Evolutionary conservation across 2,329 filamentous ascomycete genomes (phyloP), one percentile per base, ranked within the genome.

Genomic region (Xenoacremonium recifei): DNA sequence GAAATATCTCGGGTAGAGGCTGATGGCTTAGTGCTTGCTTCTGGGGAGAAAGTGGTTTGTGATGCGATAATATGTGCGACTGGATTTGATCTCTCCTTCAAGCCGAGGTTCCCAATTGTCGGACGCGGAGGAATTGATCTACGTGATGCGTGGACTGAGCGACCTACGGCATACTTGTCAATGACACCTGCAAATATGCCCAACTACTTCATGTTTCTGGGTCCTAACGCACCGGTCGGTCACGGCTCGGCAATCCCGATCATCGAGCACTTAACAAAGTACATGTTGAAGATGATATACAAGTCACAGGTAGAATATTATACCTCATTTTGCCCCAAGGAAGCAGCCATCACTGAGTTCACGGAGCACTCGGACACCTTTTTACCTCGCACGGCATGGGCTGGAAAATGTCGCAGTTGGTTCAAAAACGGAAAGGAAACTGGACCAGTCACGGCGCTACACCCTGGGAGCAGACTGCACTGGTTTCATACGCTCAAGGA

Each of bases 61-160:
- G 42, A 44, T 21, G 21, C 21, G 3, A 31, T 44, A 11, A 40
- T 44, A 10, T 44, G 41, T 25, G 41, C 41, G 4, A 44, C 41
- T 3, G 41, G 37, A 2, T 44, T 44, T 16, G 32, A 44, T 18
- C 16, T 17, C 6, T 21, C 25, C 5, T 44, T 36, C 16, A 15
- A n/a, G 13, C 32, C 37, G 4, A 21, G 25, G 5, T 44, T 40
- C 17, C 42, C 37, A 4, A 17, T 44, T 10, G 17, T 40, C 9
- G 42, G 32, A 2, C 33, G 27, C 11, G 11, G 11, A 7, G 19
- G 35, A 4, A 38, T 10, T 5, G 7, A 13, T 6, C 29, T 34
- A 20, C 12, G 20, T 9, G 35, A 39, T 15, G 12, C 20, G 3
- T 25, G 25, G 27, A 16, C 27, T 4, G 19, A 30, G 2, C 11